Conservation (phyloP, 495 filamentous ascomycete species). For the Paragyromitra xinjiangensis region DNA sequence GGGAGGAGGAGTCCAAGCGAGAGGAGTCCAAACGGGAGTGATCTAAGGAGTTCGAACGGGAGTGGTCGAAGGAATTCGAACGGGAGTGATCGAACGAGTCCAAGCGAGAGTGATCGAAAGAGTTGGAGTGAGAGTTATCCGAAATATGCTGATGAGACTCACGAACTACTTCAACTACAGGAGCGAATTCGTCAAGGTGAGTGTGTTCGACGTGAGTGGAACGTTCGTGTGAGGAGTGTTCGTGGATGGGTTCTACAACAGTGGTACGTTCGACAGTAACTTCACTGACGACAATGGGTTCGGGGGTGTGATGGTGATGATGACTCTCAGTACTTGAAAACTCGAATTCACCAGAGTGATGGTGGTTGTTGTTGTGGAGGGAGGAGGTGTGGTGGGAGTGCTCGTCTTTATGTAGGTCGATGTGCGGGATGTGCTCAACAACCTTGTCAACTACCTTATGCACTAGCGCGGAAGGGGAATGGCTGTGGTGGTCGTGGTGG, state of each 20-base stretch:
- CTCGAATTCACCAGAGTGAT: slow-evolving; percentile 46
- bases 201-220: slow-evolving; percentile 1
- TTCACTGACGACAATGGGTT: slow-evolving; percentile 48
- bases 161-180: slow-evolving; percentile 36
- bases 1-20: too few relatives aligned
- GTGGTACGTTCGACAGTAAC: slow-evolving; percentile 49
- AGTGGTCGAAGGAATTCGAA: slow-evolving; percentile 20
- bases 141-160: slow-evolving; percentile 32
- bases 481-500: slow-evolving; percentile 23
- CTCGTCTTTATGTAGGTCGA: slow-evolving; percentile 52
- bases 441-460: slow-evolving; percentile 52
- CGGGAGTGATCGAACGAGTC: neutral
- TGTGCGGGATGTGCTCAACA: slow-evolving; percentile 57
- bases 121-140: slow-evolving; percentile 26
- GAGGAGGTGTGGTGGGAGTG: slow-evolving; percentile 53
- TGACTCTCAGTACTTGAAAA: slow-evolving; percentile 32
- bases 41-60: neutral
- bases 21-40: too few relatives aligned
- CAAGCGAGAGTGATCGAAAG: slow-evolving; percentile 15
- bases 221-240: slow-evolving; percentile 14
- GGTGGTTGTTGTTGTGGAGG: slow-evolving; percentile 41
- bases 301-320: slow-evolving; percentile 30
- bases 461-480: slow-evolving; percentile 53
- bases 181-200: slow-evolving; percentile 30
- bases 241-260: slow-evolving; percentile 38